Conservation (phyloP, 1,284 basidiomycete genomes). For the Dichomitus squalens region DNA sequence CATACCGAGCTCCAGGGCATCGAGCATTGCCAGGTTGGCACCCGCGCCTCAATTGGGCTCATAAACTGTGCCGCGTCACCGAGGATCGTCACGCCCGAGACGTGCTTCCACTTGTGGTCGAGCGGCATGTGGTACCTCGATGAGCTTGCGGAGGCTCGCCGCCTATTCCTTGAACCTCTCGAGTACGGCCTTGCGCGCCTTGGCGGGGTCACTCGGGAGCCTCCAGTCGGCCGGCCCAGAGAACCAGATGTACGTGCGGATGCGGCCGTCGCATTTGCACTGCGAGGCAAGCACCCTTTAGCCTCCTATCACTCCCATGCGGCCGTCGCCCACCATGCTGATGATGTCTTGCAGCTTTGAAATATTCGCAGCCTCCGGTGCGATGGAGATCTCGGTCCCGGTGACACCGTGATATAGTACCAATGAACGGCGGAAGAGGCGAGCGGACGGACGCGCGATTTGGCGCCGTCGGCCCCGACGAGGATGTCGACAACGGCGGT, state of each 20-base stretch:
- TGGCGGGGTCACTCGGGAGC: slow-evolving; percentile 5
- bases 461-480: no score
- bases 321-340: slow-evolving; percentile 7
- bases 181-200: slow-evolving; percentile 5
- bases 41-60: slow-evolving; percentile 48
- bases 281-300: not conserved
- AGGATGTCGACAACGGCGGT: slow-evolving; percentile 29
- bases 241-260: slow-evolving; percentile 15
- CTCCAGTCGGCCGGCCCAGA: not conserved
- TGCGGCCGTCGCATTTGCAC: slow-evolving; percentile 7
- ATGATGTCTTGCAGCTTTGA: slow-evolving; percentile 6
- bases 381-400: slow-evolving; percentile 9
- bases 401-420: slow-evolving; percentile 10
- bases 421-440: slow-evolving; percentile 3
- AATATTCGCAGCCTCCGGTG: not conserved
- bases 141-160: slow-evolving; percentile 12
- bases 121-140: slow-evolving; percentile 14
- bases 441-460: slow-evolving; percentile 42
- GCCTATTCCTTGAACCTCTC: slow-evolving; percentile 13
- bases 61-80: slow-evolving; percentile 55
- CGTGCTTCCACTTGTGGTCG: slow-evolving; percentile 14
- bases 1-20: slow-evolving; percentile 31
- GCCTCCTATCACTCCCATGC: not conserved
- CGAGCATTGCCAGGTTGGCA: no score
- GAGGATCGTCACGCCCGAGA: slow-evolving; percentile 29